A percentile compares a stretch with the other conserved stretches of the same genome.
These are phyloP conservation scores for Lactifluus volemus DNA, from an alignment of 768 basidiomycete species.

Conservation along the genomic window DNA sequence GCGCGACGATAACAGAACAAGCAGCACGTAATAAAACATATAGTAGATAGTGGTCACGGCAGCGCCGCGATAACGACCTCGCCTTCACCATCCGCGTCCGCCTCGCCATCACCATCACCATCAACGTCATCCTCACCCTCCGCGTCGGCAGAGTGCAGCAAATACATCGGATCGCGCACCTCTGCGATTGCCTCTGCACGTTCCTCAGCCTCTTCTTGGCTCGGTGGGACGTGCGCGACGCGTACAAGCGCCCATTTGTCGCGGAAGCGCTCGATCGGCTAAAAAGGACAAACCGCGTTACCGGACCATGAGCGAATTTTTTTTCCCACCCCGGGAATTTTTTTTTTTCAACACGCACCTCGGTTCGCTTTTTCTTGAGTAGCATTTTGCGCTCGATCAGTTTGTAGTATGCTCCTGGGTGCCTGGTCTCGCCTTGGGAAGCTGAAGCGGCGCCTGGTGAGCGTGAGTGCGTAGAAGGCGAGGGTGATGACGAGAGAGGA, in stretches of 20 bases:
- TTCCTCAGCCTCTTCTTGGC: constrained; percentile 66
- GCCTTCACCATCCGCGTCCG: constrained; percentile 11
- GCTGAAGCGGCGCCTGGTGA: constrained; percentile 7
- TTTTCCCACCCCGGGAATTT: neutral
- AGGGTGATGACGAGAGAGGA: constrained; percentile 12
- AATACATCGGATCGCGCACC: constrained; percentile 57
- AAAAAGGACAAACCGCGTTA: neutral
- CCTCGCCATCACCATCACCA: constrained; percentile 33
- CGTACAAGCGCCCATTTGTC: constrained; percentile 82
- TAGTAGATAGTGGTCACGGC: neutral
- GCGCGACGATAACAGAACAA: neutral
- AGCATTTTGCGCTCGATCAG: constrained; percentile 84
- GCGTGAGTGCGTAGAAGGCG: too few species aligned
- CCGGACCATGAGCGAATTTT: neutral
- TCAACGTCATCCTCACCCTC: constrained; percentile 56
- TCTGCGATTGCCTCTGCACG: constrained; percentile 72
- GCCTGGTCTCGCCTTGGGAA: constrained; percentile 23
- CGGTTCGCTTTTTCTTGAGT: constrained; percentile 75
- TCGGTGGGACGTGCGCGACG: constrained; percentile 61
- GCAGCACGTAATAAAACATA: neutral
- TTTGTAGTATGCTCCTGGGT: constrained; percentile 73
- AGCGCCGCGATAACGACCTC: neutral
- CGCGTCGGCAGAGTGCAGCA: constrained; percentile 37
- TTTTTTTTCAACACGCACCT: constrained; percentile 39
- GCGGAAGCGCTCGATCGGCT: constrained; percentile 64